phyloP scores from a whole-genome alignment of 768 basidiomycete species.

The Collybia sp. region DNA sequence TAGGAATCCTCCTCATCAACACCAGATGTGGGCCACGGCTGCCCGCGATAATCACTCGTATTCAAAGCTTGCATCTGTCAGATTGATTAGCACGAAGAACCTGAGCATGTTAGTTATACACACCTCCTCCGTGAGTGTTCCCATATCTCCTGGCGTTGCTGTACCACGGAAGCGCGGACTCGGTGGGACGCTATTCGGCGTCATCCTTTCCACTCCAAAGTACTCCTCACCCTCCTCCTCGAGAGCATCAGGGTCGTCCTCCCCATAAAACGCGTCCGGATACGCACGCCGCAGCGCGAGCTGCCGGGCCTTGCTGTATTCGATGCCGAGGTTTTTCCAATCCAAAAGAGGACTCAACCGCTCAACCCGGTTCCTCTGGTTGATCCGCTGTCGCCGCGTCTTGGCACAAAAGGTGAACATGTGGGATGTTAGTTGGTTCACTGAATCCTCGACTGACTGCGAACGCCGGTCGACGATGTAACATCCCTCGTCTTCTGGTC shows the following conservation, averaged over 20 bases:
- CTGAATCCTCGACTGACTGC: conserved; percentile 88
- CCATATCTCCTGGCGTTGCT: conserved; percentile 92
- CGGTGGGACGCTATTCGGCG: conserved; percentile 76
- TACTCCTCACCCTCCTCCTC: conserved; percentile 28
- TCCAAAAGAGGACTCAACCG: conserved; percentile 89
- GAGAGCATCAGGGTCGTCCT: conserved; percentile 23
- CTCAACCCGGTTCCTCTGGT: conserved; percentile 97
- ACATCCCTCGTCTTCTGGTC: conserved; percentile 90
- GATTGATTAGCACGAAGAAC: neutral
- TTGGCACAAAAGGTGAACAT: conserved; percentile 77
- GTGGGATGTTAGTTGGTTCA: conserved; percentile 71
- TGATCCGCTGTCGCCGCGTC: conserved; percentile 94
- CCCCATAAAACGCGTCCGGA: conserved; percentile 84
- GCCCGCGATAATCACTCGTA: conserved; percentile 83
- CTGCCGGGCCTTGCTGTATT: conserved; percentile 94
- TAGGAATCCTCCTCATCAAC: conserved; percentile 91
- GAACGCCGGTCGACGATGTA: conserved; percentile 94
- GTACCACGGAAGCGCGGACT: conserved; percentile 82
- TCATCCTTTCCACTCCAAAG: conserved; percentile 61
- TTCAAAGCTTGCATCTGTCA: conserved; percentile 75
- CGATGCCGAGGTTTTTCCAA: conserved; percentile 97
- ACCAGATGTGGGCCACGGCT: conserved; percentile 50
- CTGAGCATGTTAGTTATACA: conserved; percentile 10
- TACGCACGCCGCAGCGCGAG: conserved; percentile 90
- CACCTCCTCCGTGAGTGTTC: conserved; percentile 84